These are phyloP conservation scores for Daldinia sp. DNA, from an alignment of 2,329 filamentous ascomycete species.

Conservation along the genomic window DNA sequence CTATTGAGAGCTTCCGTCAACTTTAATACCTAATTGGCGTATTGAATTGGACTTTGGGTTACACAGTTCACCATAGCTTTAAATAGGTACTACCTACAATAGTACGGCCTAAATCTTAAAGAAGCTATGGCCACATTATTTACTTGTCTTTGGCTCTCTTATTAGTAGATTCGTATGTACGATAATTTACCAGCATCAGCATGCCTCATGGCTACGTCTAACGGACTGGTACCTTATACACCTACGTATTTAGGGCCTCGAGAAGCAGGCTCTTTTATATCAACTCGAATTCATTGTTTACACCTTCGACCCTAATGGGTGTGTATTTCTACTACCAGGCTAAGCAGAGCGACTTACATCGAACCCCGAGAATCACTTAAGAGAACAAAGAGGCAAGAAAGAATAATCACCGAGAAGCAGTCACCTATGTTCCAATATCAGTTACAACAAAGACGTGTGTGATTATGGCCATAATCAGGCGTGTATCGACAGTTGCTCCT, in stretches of 20 bases:
- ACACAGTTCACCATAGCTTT: slow-evolving; percentile 8
- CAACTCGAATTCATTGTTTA: not conserved
- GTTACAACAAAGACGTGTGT: slow-evolving; percentile 6
- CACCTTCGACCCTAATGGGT: not conserved
- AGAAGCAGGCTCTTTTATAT: not conserved
- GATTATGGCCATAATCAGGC: slow-evolving; percentile 7
- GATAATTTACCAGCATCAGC: not conserved
- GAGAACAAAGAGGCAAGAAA: not conserved
- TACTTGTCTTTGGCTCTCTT: too few species aligned
- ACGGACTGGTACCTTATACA: not conserved
- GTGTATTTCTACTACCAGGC: not conserved
- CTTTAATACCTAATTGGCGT: slow-evolving; percentile 17
- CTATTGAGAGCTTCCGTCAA: slow-evolving; percentile 30
- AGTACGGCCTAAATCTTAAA: too few species aligned
- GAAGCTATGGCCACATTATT: too few species aligned
- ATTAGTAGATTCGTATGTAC: not conserved
- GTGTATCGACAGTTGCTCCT: slow-evolving; percentile 15
- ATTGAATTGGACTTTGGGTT: slow-evolving; percentile 8
- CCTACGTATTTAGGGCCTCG: not conserved
- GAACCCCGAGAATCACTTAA: not conserved
- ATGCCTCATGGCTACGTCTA: not conserved
- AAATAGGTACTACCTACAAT: too few species aligned
- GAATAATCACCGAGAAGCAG: not conserved
- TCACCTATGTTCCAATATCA: slow-evolving; percentile 11
- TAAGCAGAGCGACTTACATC: not conserved